These are phyloP conservation scores for Dryas integrifolia DNA, from an alignment of 331 rosid species.

Conservation along the genomic window DNA sequence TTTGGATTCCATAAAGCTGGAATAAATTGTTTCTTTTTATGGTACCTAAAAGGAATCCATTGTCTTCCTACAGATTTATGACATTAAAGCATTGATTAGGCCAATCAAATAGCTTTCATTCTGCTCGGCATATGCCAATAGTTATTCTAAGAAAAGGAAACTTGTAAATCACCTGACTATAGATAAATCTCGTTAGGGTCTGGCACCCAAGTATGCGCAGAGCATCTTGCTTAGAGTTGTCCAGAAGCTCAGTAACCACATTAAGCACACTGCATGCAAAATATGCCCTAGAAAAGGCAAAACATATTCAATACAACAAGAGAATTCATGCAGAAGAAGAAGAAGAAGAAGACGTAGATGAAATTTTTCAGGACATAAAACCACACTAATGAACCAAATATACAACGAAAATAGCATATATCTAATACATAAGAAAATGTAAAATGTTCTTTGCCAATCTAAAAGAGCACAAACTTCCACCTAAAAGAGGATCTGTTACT, in stretches of 20 bases:
- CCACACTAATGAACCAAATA: background rate
- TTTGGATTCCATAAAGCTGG: background rate
- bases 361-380: background rate
- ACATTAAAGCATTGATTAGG: background rate
- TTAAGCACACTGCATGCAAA: constrained; percentile 75
- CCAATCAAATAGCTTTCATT: background rate
- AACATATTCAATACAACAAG: constrained; percentile 6
- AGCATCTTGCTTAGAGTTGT: constrained; percentile 67
- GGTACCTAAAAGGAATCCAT: background rate
- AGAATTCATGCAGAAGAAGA: background rate
- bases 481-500: background rate
- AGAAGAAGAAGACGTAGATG: background rate
- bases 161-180: constrained; percentile 59
- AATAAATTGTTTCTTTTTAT: background rate
- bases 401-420: background rate
- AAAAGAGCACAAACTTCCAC: background rate
- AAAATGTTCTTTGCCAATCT: background rate
- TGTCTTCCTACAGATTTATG: background rate
- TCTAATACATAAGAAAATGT: background rate
- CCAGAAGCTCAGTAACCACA: constrained; percentile 71
- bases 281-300: constrained; percentile 62
- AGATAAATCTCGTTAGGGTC: constrained; percentile 70
- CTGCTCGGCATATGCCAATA: background rate
- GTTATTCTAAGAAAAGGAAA: background rate
- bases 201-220: constrained; percentile 82